Evolutionary conservation across 2,329 filamentous ascomycete genomes (phyloP), one percentile per base, ranked within the genome.

Genomic region (Pseudocercospora fijiensis): DNA sequence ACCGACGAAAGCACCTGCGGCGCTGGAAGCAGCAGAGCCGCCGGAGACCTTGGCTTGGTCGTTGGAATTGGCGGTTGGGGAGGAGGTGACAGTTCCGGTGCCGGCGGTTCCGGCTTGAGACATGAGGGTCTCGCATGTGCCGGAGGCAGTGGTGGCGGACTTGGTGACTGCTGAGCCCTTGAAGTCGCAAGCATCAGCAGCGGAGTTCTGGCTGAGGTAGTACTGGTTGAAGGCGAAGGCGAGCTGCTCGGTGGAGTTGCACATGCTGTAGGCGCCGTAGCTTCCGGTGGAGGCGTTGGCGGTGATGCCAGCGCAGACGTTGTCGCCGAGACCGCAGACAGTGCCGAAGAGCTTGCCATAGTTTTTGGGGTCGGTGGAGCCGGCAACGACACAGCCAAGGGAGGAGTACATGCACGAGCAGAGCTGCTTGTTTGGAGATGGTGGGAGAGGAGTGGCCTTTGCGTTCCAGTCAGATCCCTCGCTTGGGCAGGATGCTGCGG

Each of bases 341-440:
- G 81, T 87, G 75, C 82, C 83, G 78, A 98, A 98, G 70, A 95
- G 84, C 16, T 84, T 79, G 57, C 84, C 85, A 72, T 86, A 89
- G 62, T 86, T 79, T 60, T 87, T 82, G 57, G 80, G 76, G 67
- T 84, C 80, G 24, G 92, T 79, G 71, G 78, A 78, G 53, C 82
- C 78, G 52, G 84, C 81, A 65, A 92, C 86, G 27, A 85, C 84
- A 80, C 95, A 99, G 64, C 81, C 80, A 62, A 96, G 81, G 51
- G 86, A 87, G 68, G 85, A 81, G 77, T 86, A 84, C 91, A 96
- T 96, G 86, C 95, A 99, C 63, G 83, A 78, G 84, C 95, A 99
- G 53, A 96, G 87, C 51, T 86, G 74, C 52, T 85, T 75, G 80
- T 98, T 91, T 67, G 93, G 92, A 10, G 85, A 86, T 9, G 93